phyloP scores from a whole-genome alignment of 257 asterid species.

The Gynochthodes officinalis region DNA sequence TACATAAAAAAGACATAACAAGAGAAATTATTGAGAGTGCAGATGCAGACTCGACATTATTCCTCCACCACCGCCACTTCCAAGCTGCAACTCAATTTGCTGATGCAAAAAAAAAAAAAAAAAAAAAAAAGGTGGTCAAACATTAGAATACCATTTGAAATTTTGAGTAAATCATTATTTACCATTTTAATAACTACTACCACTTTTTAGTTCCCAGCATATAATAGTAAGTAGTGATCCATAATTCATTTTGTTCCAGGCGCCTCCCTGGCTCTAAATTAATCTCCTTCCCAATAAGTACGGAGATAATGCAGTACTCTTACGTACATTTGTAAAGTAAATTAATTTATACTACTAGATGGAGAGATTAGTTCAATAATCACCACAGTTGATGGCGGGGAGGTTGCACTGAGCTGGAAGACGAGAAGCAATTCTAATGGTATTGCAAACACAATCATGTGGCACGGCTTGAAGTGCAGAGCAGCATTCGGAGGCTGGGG shows the following conservation, averaged over 20 bases:
- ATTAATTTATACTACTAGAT: too few species aligned
- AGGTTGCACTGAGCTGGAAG: slow-evolving; percentile 57
- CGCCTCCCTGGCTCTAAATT: too few species aligned
- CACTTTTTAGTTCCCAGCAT: too few species aligned
- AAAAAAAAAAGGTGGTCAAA: not conserved
- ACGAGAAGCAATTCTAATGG: slow-evolving; percentile 38
- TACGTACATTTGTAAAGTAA: too few species aligned
- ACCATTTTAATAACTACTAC: too few species aligned
- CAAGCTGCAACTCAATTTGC: slow-evolving; percentile 28
- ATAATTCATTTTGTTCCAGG: too few species aligned
- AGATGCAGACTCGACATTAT: not conserved
- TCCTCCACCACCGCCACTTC: slow-evolving; percentile 9
- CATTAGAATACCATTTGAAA: not conserved
- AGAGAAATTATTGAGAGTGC: not conserved
- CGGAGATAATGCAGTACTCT: too few species aligned
- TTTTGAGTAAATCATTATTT: too few species aligned
- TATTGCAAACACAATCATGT: slow-evolving; percentile 41
- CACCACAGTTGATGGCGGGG: slow-evolving; percentile 33
- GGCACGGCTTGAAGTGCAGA: slow-evolving; percentile 25
- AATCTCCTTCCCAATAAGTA: too few species aligned
- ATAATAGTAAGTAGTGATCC: too few species aligned
- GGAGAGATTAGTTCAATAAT: not conserved
- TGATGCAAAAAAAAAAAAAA: slow-evolving; percentile 10
- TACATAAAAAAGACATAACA: too few species aligned
- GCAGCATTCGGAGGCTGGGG: slow-evolving; percentile 34